A percentile compares a stretch with the other conserved stretches of the same genome.
Conservation (phyloP, 139 green algal species). For the Microglena sp. region DNA sequence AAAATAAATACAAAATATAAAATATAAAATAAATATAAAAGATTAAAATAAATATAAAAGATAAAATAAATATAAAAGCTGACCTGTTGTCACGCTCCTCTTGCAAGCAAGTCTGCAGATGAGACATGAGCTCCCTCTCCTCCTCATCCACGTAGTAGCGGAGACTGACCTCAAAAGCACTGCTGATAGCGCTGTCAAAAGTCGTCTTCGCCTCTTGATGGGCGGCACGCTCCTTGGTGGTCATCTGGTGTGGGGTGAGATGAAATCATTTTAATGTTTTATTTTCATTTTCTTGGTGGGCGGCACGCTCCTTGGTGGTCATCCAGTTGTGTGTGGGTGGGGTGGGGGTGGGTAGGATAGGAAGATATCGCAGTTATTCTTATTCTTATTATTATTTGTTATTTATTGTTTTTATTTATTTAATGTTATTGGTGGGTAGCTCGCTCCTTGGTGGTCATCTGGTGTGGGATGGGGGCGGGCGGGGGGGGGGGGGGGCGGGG, state of each 20-base stretch:
- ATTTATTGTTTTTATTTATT: too few species aligned
- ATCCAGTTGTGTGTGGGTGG: too few species aligned
- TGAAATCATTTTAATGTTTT: neutral
- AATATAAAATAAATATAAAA: too few species aligned
- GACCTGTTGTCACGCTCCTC: too few species aligned
- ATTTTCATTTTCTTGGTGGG: neutral
- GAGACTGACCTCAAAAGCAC: conserved; percentile 29
- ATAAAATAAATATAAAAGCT: too few species aligned
- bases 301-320: neutral
- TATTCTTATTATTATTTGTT: too few species aligned
- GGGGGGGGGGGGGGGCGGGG: neutral
- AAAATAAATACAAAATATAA: too few species aligned
- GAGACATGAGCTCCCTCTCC: conserved; percentile 48
- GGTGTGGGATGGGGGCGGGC: neutral
- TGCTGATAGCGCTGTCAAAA: conserved; percentile 44
- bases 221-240: conserved; percentile 22
- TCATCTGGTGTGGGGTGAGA: conserved; percentile 5
- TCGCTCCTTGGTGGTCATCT: too few species aligned
- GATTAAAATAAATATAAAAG: too few species aligned
- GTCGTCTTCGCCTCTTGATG: conserved; percentile 20
- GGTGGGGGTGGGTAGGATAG: too few species aligned
- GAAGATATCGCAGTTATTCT: too few species aligned
- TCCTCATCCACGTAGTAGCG: conserved; percentile 41
- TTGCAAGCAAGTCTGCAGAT: conserved; percentile 55
- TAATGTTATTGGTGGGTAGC: neutral